phyloP scores from a whole-genome alignment of 2,329 filamentous ascomycete genomes.

The Colletotrichum graminicola region DNA sequence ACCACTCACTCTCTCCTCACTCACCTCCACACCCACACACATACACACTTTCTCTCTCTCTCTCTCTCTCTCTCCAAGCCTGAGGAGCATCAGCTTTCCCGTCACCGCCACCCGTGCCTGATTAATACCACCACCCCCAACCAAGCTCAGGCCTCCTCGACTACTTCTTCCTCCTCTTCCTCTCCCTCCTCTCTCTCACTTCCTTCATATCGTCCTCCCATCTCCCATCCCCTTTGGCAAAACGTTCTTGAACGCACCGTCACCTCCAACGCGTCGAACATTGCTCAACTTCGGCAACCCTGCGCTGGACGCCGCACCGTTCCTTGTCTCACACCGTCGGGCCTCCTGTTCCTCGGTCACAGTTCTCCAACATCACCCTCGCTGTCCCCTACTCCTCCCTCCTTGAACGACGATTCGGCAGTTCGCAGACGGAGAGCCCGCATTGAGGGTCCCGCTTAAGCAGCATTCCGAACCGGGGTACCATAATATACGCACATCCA shows the following conservation, averaged over 20 bases:
- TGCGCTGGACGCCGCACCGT: constrained; percentile 42
- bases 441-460: constrained; percentile 38
- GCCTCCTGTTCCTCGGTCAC: constrained; percentile 34
- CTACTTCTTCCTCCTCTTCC: constrained; percentile 1
- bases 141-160: constrained; percentile 37
- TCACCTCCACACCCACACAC: neutral
- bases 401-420: constrained; percentile 36
- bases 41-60: neutral
- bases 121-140: constrained; percentile 39
- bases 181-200: neutral
- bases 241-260: constrained; percentile 22
- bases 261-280: constrained; percentile 36
- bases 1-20: neutral
- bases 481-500: constrained; percentile 34
- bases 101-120: constrained; percentile 36
- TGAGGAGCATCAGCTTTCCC: constrained; percentile 7
- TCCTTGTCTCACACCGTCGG: constrained; percentile 37
- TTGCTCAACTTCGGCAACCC: constrained; percentile 40
- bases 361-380: constrained; percentile 23
- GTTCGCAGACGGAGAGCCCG: constrained; percentile 34
- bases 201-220: constrained; percentile 29
- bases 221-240: constrained; percentile 18
- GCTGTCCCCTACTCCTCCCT: constrained; percentile 15
- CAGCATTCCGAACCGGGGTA: constrained; percentile 35
- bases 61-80: neutral